Base-by-base conservation (phyloP, 2,329 filamentous ascomycete species). In the Sporothrix sp. region DNA sequence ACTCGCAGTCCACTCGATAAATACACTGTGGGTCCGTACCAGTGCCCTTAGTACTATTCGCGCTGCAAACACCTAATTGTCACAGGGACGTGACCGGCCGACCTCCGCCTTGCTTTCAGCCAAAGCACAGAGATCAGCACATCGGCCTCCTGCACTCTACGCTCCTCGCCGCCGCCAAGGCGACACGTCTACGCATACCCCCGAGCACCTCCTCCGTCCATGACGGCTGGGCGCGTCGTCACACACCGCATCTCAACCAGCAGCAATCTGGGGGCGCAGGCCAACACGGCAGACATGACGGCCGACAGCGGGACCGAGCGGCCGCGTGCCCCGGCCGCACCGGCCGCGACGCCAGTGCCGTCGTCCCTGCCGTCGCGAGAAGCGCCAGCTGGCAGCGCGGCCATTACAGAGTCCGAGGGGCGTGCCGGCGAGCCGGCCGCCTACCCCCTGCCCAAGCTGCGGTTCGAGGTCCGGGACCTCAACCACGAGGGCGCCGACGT, bases 401-500 rank as follows among this genome's bases (percentile, higher is more conserved):
- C 37, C 30, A n/a, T 50, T 23, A 32, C 48, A n/a, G 7, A 38
- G 38, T n/a, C 23, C 39, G 16, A 30, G 21, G 27, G 42, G 33
- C 27, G 5, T 40, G 27, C 16, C 18, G 20, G 51, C 16, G 47
- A 51, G 20, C 21, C 51, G 14, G 16, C 54, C 38, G 16, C 16
- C 16, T 74, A 75, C 58, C 56, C 65, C 4, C 62, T 73, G 37
- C 78, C 78, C 35, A 79, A 74, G 58, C 71, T 84, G 44, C 76
- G 78, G 16, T 71, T 84, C 44, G 72, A 81, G 60, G 65, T 82
- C 57, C 72, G 74, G 44, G 77, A 84, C 59, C 67, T 83, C 52
- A 61, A 63, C 48, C 76, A 82, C 65, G 65, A 75, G 1, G 87
- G 84, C 51, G 69, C 83, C 5, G 63, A 70, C 28, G 68, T 79